Conservation (phyloP, 176 grass and related monocot species). For the Chrysopogon serrulatus region DNA sequence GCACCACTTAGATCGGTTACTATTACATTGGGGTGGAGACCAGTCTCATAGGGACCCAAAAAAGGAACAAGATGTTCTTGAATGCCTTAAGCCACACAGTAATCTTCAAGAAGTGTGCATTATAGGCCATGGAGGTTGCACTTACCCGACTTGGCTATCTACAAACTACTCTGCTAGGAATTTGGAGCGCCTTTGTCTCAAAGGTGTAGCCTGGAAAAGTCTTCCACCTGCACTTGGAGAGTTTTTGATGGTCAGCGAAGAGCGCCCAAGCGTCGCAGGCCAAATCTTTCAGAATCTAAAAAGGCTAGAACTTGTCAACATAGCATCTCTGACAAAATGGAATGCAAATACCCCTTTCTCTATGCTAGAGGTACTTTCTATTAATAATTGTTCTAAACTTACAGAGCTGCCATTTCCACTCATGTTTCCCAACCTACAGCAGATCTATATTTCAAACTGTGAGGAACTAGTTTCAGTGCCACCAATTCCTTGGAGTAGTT, state of each 20-base stretch:
- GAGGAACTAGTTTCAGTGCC: background rate
- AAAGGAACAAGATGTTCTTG: background rate
- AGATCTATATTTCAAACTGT: rapidly evolving
- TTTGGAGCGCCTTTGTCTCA: background rate
- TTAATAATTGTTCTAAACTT: background rate
- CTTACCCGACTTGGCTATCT: background rate
- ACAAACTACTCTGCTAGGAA: background rate
- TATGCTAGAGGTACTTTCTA: background rate
- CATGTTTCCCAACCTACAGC: background rate
- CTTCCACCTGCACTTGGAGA: background rate
- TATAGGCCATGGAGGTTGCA: background rate
- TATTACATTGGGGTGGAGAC: background rate
- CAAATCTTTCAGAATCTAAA: background rate
- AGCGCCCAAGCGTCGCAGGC: background rate
- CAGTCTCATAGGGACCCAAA: background rate
- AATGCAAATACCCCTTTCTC: background rate
- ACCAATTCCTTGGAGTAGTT: background rate
- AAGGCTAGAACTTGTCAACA: background rate
- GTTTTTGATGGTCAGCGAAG: background rate
- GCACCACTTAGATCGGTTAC: background rate
- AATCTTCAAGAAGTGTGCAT: background rate
- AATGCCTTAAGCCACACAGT: background rate
- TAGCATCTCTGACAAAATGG: background rate
- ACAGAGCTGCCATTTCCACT: background rate
- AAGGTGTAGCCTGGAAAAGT: background rate